These are phyloP conservation scores for Talaromyces liani DNA, from an alignment of 495 filamentous ascomycete species.

Conservation along the genomic window DNA sequence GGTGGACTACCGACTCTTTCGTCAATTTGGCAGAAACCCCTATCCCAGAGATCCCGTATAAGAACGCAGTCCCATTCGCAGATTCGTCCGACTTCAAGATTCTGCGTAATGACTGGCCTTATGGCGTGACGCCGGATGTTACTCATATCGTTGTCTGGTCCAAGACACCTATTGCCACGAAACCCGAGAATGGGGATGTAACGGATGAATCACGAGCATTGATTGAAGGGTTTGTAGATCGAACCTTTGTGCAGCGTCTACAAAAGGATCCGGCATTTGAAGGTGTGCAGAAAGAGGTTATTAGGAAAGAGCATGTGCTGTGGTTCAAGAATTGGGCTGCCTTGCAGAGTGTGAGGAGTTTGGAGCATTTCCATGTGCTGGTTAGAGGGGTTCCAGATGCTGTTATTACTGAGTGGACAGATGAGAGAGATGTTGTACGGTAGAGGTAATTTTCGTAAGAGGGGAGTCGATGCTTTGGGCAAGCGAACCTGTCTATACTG, in stretches of 20 bases:
- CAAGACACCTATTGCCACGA: constrained; percentile 44
- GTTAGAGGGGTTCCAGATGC: constrained; percentile 54
- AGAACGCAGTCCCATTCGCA: constrained; percentile 53
- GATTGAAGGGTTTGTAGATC: constrained; percentile 60
- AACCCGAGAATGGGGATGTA: constrained; percentile 58
- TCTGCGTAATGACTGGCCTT: constrained; percentile 87
- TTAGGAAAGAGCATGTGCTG: constrained; percentile 53
- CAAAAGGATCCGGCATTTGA: constrained; percentile 19
- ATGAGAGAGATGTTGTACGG: constrained; percentile 16
- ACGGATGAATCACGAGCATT: constrained; percentile 54
- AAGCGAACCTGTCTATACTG: not conserved
- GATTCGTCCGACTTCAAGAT: constrained; percentile 67
- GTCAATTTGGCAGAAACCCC: constrained; percentile 9
- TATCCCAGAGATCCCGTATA: constrained; percentile 16
- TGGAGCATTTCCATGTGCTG: constrained; percentile 74
- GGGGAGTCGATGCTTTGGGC: not conserved
- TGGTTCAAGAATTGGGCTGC: constrained; percentile 95
- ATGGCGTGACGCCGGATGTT: constrained; percentile 65
- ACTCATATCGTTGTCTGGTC: constrained; percentile 54
- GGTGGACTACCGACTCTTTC: constrained; percentile 39
- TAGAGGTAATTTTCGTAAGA: not conserved
- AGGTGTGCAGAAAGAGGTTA: constrained; percentile 12
- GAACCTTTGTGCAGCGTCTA: constrained; percentile 56
- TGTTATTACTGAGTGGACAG: constrained; percentile 56
- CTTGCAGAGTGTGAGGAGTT: constrained; percentile 75